Base-by-base conservation (phyloP, 805 yeast species). In the Jamesozyma hellenica region DNA sequence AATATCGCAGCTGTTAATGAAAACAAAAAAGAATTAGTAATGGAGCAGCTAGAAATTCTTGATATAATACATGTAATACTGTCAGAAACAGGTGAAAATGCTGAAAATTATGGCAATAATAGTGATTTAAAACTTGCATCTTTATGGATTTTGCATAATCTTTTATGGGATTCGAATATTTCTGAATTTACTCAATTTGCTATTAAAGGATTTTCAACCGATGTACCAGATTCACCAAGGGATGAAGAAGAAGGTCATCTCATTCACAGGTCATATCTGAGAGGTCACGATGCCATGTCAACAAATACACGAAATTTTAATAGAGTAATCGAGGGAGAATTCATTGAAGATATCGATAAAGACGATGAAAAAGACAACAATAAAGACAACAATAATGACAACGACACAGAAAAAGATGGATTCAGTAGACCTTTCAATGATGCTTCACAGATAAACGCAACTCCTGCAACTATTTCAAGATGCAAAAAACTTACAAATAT, bases 1-100 rank as follows among this genome's bases (percentile, higher is more conserved):
- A 58, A 60, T 35, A 40, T 60, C 21, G 55, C 61, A 4, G 61
- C 63, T 11, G 55, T 58, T 11, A 55, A 60, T 41, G 64, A 60
- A 41, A 49, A 51, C 34, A 58, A 58, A 37, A 58, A 59, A 32
- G 51, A 55, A 32, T 41, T 58, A 25, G 56, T 60, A 1, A 51
- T 60, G 6, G 51, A 51, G 18, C 61, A 58, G 36, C 52, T 51
- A 35, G 62, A 58, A 14, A 51, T 60, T 6, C 35, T 60, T 18
- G 26, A 38, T 13, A 43, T 57, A 8, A 47, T 60, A 6, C 45
- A 49, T 19, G 54, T 49, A 7, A 56, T 58, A 6, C 35, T 58
- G 15, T 34, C 48, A 8, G 58, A 53, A 38, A 38, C 52, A 2
- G 45, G 43, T 12, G 45, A 38, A 17, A 44, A 40, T n/a, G 32